Conservation (phyloP, 306 rosid genomes). For the Acmispon strigosus region DNA sequence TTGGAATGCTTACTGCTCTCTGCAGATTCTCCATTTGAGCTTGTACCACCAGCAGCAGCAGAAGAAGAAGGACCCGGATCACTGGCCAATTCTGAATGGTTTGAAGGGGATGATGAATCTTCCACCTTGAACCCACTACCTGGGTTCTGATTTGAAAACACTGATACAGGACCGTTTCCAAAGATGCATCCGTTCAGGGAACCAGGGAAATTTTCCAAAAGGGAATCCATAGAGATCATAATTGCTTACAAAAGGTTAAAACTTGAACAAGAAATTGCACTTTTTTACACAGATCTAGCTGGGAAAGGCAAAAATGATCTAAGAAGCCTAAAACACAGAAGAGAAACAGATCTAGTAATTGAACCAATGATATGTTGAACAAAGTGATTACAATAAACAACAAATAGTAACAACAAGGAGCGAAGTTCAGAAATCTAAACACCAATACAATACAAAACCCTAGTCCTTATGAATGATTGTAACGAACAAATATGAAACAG, state of each 20-base stretch:
- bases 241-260: neutral
- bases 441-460: neutral
- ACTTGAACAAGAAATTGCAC: neutral
- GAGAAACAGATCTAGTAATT: neutral
- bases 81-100: slow-evolving; percentile 8
- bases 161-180: slow-evolving; percentile 28
- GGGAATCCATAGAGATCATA: slow-evolving; percentile 37
- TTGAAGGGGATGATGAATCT: slow-evolving; percentile 25
- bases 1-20: slow-evolving; percentile 55
- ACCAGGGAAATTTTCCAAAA: slow-evolving; percentile 32
- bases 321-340: neutral
- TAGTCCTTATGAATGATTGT: neutral
- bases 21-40: slow-evolving; percentile 27
- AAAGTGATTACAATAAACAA: neutral
- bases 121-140: slow-evolving; percentile 10
- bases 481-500: neutral
- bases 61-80: slow-evolving; percentile 21
- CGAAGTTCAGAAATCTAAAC: neutral
- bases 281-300: neutral
- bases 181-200: slow-evolving; percentile 29
- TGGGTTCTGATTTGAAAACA: slow-evolving; percentile 21
- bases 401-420: neutral
- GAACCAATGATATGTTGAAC: neutral
- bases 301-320: too few species aligned
- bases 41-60: neutral